Percentiles rank a stretch among this genome's conserved stretches.
These are phyloP conservation scores for Lepidium sativum DNA, from an alignment of 345 rosid species.

Conservation along the genomic window DNA sequence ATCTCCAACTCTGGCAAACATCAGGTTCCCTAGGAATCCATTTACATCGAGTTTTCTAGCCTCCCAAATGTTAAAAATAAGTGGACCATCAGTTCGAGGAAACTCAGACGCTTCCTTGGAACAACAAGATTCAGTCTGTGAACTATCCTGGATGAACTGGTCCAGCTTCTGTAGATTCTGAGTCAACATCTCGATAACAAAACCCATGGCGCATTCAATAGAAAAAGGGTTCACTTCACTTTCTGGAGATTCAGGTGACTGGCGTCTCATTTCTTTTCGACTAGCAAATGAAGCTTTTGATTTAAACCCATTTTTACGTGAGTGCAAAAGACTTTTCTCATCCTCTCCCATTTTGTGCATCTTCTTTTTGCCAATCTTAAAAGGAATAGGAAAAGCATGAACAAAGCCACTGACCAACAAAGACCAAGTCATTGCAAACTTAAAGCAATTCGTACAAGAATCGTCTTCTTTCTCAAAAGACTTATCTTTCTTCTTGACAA, in stretches of 20 bases:
- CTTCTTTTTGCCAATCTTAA: constrained; percentile 44
- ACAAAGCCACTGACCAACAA: constrained; percentile 61
- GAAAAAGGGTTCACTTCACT: constrained; percentile 38
- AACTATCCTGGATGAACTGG: constrained; percentile 35
- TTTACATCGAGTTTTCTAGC: constrained; percentile 67
- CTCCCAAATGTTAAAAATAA: constrained; percentile 59
- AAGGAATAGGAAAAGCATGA: constrained; percentile 58
- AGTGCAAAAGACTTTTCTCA: constrained; percentile 25
- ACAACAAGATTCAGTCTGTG: constrained; percentile 19
- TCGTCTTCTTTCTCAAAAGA: constrained; percentile 36
- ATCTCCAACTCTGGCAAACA: constrained; percentile 89
- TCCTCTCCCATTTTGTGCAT: constrained; percentile 36
- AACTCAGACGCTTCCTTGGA: constrained; percentile 18
- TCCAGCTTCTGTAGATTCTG: constrained; percentile 67
- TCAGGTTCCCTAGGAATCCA: constrained; percentile 73
- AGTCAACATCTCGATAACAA: constrained; percentile 43
- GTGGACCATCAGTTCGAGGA: constrained; percentile 41
- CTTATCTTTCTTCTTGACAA: constrained; percentile 32
- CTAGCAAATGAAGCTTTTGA: constrained; percentile 23
- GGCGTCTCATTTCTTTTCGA: constrained; percentile 28
- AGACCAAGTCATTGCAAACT: constrained; percentile 68
- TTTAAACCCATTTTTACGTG: constrained; percentile 21
- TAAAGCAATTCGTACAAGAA: constrained; percentile 64
- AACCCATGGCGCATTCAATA: constrained; percentile 47
- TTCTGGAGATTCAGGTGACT: background rate